A percentile compares a stretch with the other conserved stretches of the same genome.
phyloP scores from a whole-genome alignment of 306 rosid species.

The Castanea crenata region DNA sequence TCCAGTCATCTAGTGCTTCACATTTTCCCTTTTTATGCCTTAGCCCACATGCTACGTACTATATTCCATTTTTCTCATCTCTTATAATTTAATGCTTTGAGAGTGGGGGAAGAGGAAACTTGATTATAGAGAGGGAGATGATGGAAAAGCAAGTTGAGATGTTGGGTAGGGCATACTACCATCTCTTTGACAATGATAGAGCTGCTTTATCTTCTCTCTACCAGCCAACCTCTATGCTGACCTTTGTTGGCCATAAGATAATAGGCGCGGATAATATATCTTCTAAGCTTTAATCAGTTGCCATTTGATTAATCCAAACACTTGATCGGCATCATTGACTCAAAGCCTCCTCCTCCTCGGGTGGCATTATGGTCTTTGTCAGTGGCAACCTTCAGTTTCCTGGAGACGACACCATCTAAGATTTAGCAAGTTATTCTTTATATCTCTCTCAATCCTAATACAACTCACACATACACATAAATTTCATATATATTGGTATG shows the following conservation, averaged over 20 bases:
- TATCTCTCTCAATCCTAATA: not conserved
- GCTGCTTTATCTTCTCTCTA: slow-evolving; percentile 31
- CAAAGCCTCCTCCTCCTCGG: slow-evolving; percentile 36
- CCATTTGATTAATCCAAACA: slow-evolving; percentile 41
- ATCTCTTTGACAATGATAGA: slow-evolving; percentile 34
- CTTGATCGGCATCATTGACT: slow-evolving; percentile 33
- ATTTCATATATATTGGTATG: too few relatives aligned
- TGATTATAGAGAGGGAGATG: too few relatives aligned
- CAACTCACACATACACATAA: too few relatives aligned
- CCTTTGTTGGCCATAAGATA: too few relatives aligned
- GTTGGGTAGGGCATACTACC: slow-evolving; percentile 7
- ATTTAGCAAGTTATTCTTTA: slow-evolving; percentile 34
- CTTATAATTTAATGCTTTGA: too few relatives aligned
- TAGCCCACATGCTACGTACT: too few relatives aligned
- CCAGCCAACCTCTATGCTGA: not conserved
- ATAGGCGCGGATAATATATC: not conserved
- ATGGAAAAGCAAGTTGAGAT: too few relatives aligned
- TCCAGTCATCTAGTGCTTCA: too few relatives aligned
- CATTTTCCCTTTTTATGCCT: too few relatives aligned
- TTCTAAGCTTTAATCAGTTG: slow-evolving; percentile 29
- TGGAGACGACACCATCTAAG: slow-evolving; percentile 38
- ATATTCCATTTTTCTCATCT: too few relatives aligned
- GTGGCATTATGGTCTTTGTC: slow-evolving; percentile 36
- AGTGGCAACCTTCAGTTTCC: slow-evolving; percentile 37
- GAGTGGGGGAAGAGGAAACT: too few relatives aligned